Evolutionary conservation across 805 yeast species (phyloP), one percentile per base, ranked within the genome.

Genomic region (Metschnikowia shivogae): DNA sequence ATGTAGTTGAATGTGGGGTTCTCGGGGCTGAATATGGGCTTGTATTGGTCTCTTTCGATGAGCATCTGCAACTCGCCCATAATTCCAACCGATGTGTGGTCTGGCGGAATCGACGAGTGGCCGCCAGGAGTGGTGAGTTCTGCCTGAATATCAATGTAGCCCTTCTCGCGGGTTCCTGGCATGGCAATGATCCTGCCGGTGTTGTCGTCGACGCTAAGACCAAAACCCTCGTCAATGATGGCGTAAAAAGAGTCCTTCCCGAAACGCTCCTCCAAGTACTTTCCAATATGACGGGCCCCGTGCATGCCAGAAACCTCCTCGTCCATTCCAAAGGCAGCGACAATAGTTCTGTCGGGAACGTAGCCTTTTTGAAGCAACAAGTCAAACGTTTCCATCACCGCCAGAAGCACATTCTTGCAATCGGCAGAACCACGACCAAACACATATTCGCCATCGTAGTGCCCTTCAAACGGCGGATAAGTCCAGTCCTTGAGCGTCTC

Each of bases 131-230:
- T 60, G 32, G 44, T 50, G 35, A 61, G 51, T 22, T 55, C 60
- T 34, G 84, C 67, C 26, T 57, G 49, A 3, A 75, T 54, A 52
- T 74, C 64, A 3, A 82, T 78, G 47, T 79, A 68, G 29, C 73
- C 73, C 39, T 73, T 66, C 31, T 76, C 86, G 14, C 77, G 65
- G 2, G 67, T 61, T 6, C 62, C 81, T 65, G 56, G 72, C 53
- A 42, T 65, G 60, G 60, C 95, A 81, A 75, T 67, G 31, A 57
- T 58, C 57, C 83, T 86, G 14, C 79, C 80, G 11, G 82, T 77
- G 44, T 45, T 60, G 2, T 54, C 48, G 34, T 64, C 69, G 10
- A 45, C 34, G 5, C 46, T 43, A 22, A 67, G 47, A 4, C 80
- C 75, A 20, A 46, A 28, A 17, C 59, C 59, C 29, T 55, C 59